Conservation (phyloP, 2,329 filamentous ascomycete genomes). For the Plenodomus lindquistii region DNA sequence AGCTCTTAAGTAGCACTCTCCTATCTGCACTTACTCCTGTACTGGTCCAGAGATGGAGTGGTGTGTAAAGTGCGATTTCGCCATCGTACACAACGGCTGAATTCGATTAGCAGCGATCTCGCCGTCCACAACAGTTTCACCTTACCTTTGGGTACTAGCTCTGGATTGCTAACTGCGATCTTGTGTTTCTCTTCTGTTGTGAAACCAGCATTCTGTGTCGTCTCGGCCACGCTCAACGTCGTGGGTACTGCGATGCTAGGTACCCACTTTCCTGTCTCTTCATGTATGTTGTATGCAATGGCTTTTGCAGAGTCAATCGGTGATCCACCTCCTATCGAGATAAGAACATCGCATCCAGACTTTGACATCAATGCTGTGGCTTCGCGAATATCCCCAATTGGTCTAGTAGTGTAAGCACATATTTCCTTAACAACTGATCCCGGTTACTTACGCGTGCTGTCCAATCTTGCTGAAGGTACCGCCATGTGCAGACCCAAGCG, state of each 20-base stretch:
- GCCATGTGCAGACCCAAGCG: conserved; percentile 53
- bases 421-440: background rate
- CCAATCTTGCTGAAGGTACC: conserved; percentile 60
- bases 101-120: conserved; percentile 20
- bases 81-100: conserved; percentile 58
- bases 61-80: conserved; percentile 56
- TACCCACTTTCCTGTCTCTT: conserved; percentile 44
- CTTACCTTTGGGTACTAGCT: conserved; percentile 47
- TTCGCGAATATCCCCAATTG: conserved; percentile 41
- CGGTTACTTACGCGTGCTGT: conserved; percentile 55
- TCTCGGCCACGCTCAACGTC: conserved; percentile 57
- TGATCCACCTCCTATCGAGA: conserved; percentile 51
- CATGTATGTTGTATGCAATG: conserved; percentile 44
- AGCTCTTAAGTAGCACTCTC: background rate
- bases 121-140: background rate
- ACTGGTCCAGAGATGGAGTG: conserved; percentile 54
- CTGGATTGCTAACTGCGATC: conserved; percentile 52
- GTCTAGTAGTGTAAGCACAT: conserved; percentile 25
- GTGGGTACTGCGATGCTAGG: conserved; percentile 46
- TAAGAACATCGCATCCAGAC: conserved; percentile 41
- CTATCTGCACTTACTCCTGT: conserved; percentile 46
- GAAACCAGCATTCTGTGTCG: conserved; percentile 57
- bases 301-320: conserved; percentile 55
- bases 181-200: conserved; percentile 57
- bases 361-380: conserved; percentile 41